These are phyloP conservation scores for Kluyveromyces nonfermentans DNA, from an alignment of 805 yeast species.

Conservation along the genomic window DNA sequence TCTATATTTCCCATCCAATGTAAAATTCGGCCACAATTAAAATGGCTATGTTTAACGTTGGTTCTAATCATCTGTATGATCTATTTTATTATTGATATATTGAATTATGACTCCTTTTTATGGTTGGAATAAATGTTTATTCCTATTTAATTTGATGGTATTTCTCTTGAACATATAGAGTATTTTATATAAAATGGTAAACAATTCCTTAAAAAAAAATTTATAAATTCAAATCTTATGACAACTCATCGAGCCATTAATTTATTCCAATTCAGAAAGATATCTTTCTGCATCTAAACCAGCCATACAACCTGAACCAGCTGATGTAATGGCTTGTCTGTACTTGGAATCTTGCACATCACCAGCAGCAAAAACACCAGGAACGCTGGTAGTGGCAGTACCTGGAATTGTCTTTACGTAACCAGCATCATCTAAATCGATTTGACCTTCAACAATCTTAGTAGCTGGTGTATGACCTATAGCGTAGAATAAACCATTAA, in stretches of 20 bases:
- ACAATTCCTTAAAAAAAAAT: too few species aligned
- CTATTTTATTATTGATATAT: too few species aligned
- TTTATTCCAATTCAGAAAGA: conserved; percentile 48
- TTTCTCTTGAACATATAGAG: too few species aligned
- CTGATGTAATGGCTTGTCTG: conserved; percentile 98
- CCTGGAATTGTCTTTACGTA: conserved; percentile 89
- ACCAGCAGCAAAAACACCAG: conserved; percentile 97
- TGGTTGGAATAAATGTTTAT: too few species aligned
- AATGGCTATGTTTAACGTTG: background rate
- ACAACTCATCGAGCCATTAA: background rate
- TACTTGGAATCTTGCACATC: conserved; percentile 95
- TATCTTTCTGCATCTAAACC: conserved; percentile 89
- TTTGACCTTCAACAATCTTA: conserved; percentile 60
- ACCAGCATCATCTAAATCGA: conserved; percentile 80
- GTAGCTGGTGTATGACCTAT: conserved; percentile 98
- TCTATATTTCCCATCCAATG: background rate
- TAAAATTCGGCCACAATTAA: background rate
- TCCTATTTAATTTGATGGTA: too few species aligned
- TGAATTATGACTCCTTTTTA: too few species aligned
- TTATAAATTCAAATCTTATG: background rate
- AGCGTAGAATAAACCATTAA: conserved; percentile 93
- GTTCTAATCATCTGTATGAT: too few species aligned
- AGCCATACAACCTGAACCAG: conserved; percentile 99
- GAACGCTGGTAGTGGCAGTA: conserved; percentile 71
- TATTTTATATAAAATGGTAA: too few species aligned